Base-by-base conservation (phyloP, 495 filamentous ascomycete genomes). In the Penicillium salamii region DNA sequence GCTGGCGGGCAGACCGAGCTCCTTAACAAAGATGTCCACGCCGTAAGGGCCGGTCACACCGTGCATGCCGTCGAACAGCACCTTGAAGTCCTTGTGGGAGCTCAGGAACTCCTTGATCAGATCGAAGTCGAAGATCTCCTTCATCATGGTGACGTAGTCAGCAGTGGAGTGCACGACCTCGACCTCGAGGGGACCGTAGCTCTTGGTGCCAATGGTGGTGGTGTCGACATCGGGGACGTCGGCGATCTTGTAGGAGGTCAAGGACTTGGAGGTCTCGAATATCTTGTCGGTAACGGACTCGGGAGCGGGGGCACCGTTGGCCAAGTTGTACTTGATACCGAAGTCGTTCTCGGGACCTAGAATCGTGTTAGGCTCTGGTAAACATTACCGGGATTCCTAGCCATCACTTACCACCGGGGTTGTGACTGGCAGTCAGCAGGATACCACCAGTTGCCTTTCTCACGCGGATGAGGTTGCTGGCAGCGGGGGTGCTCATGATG, bases 311-410 rank as follows among this genome's bases (percentile, higher is more conserved):
- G 90, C 93, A 51, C 93, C 93, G 66, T 97, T 97, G 61, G 88
- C 69, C 41, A 98, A 78, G 78, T 98, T 98, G 79, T 98, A 98
- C 75, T 98, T 98, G 84, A 98, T 97, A 48, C 93, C 93, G 50
- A 97, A 97, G 74, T 98, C 93, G 67, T 90, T 83, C 50, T 81
- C 83, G 40, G 95, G 95, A 20, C 93, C 91, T 97, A 58, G 20
- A 17, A 20, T 35, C 17, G 15, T n/a, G 41, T 51, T 26, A 52
- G 47, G n/a, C 12, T 21, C 35, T 17, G 8, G 23, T 26, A 26
- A 26, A 26, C 23, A 26, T 26, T 1, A 20, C 11, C 28, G 21
- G 35, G 3, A 28, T 38, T 21, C 11, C 17, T 7, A 14, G 11
- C 6, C 11, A 34, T 20, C 37, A 77, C 86, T 70, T 77, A 96